Base-by-base conservation (phyloP, 2,329 filamentous ascomycete species). In the Arthrobotrys sinensis region DNA sequence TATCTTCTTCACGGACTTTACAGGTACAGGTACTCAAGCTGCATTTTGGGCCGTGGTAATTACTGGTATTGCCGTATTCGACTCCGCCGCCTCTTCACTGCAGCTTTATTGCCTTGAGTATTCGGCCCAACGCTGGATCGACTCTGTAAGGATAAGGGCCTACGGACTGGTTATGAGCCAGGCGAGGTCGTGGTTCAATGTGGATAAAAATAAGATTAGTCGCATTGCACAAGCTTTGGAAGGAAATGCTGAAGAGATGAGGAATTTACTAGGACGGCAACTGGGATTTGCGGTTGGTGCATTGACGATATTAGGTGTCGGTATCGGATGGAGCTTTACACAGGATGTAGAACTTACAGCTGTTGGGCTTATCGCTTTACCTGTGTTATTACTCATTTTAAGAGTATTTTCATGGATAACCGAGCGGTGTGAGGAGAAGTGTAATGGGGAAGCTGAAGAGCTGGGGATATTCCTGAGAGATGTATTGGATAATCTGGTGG, bases 171-270 rank as follows among this genome's bases (percentile, higher is more conserved):
- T 97, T 14, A 86, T 98, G 0, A 87, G 88, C 45, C 95, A 97
- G 82, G 91, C 93, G 0, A 90, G 88, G 78, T 84, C 88, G 3
- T 98, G 94, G 91, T 97, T 97, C 81, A 91, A 93, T 80, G 86
- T 87, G 62, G 87, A 91, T 1, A 86, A 87, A 38, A 92, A 96
- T 83, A 89, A 88, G 0, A 85, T 91, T 0, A 86, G 87, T 0
- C 86, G 87, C 1, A 87, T 98, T 48, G 90, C 88, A 0, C 90
- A 93, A 77, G 91, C 88, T 52, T 87, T 98, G 0, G 93, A 97
- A 81, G 89, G 91, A 14, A 92, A 93, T 81, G 92, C 91, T 0
- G 94, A 98, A 83, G 93, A 97, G 82, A 94, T 96, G 89, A 89
- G 92, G 7, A 94, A 93, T 81, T 85, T 98, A 0, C 87, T 97